These are phyloP conservation scores for Pseudoturritis turrita DNA, from an alignment of 345 rosid genomes.

Conservation along the genomic window DNA sequence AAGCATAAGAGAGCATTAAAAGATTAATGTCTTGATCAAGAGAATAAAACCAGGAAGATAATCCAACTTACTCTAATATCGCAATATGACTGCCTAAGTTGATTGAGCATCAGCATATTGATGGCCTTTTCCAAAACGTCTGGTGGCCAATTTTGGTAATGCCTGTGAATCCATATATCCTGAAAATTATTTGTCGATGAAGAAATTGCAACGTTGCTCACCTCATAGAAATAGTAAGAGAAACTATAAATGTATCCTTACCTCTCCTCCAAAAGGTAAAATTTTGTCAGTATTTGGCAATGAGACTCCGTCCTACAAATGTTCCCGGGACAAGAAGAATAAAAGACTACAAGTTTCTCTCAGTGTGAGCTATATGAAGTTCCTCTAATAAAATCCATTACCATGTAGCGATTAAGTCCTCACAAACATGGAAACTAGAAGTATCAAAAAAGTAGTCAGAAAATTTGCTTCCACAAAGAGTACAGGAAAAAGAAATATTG, in stretches of 20 bases:
- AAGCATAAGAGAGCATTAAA: background rate
- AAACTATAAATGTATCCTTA: constrained; percentile 26
- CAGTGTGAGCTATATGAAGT: too few species aligned
- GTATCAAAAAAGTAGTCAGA: too few species aligned
- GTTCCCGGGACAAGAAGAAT: too few species aligned
- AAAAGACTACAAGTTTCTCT: too few species aligned
- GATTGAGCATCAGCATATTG: constrained; percentile 78
- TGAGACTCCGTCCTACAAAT: constrained; percentile 87
- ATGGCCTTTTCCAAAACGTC: constrained; percentile 77
- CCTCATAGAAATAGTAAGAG: constrained; percentile 10
- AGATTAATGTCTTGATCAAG: background rate
- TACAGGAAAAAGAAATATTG: too few species aligned
- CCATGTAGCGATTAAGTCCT: too few species aligned
- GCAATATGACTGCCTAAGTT: constrained; percentile 74
- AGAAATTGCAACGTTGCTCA: constrained; percentile 2
- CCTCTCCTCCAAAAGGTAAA: constrained; percentile 97
- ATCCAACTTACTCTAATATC: constrained; percentile 56
- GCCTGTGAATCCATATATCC: constrained; percentile 98
- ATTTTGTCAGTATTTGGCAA: constrained; percentile 90
- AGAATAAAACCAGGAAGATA: background rate
- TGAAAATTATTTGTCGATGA: constrained; percentile 22
- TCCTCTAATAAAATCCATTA: too few species aligned
- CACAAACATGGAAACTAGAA: too few species aligned
- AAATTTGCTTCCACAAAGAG: too few species aligned
- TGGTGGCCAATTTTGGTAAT: constrained; percentile 94